Conservation (phyloP, 2,329 filamentous ascomycete species). For the Claviceps fusiformis region DNA sequence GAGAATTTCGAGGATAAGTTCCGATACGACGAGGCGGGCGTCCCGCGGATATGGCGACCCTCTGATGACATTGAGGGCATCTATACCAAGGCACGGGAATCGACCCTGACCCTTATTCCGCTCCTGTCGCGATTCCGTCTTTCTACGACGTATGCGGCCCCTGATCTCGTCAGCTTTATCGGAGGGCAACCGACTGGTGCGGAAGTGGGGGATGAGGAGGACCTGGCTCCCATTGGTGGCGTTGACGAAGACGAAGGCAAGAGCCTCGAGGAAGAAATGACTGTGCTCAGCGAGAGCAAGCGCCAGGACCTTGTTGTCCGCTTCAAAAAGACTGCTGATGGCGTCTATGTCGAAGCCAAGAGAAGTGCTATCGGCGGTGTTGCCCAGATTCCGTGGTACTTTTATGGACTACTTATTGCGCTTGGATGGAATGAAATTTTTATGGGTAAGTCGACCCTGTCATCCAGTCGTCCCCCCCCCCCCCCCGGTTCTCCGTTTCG, state of each 20-base stretch:
- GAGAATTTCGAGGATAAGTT: constrained; percentile 99
- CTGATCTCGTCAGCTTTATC: constrained; percentile 75
- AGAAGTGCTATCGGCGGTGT: constrained; percentile 91
- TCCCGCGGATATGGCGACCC: constrained; percentile 91
- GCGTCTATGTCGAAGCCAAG: constrained; percentile 96
- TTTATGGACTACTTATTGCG: constrained; percentile 77
- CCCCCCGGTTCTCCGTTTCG: no score
- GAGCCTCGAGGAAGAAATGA: constrained; percentile 92
- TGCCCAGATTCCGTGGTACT: constrained; percentile 86
- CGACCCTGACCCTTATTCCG: constrained; percentile 80
- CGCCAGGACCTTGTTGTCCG: constrained; percentile 81
- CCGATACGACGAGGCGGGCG: constrained; percentile 88
- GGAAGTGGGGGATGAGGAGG: constrained; percentile 77
- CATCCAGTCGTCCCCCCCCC: neutral
- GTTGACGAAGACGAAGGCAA: constrained; percentile 92
- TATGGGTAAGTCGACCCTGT: constrained; percentile 50
- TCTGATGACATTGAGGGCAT: constrained; percentile 94
- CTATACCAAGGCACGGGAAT: constrained; percentile 85
- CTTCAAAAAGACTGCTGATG: constrained; percentile 97
- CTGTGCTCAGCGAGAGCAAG: constrained; percentile 79
- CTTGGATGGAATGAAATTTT: constrained; percentile 98
- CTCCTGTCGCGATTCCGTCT: constrained; percentile 76
- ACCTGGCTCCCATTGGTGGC: constrained; percentile 76
- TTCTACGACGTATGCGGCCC: constrained; percentile 57
- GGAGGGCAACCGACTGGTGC: constrained; percentile 62